Evolutionary conservation across 2,329 filamentous ascomycete species (phyloP), one percentile per base, ranked within the genome.

Genomic region (Westerdykella ornata): DNA sequence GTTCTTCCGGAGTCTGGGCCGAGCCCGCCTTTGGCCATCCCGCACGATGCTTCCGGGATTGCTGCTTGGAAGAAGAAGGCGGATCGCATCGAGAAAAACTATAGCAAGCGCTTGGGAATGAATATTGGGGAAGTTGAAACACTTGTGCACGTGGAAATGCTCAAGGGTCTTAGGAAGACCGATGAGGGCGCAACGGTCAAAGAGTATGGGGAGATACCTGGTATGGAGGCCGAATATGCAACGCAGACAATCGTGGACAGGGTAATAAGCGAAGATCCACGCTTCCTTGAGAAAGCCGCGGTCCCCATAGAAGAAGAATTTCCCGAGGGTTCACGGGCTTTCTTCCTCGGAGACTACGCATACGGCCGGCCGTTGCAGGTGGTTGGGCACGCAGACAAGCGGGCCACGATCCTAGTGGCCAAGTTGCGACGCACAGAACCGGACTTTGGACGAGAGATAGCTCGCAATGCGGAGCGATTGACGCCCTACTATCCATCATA

Each of bases 291-390:
- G 68, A 84, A 82, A 56, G 82, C 77, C 11, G 89, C 92, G n/a
- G 61, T 94, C 4, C 85, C 90, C 1, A 83, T 98, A 26, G 84
- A 89, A 52, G 82, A 96, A 63, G 92, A 98, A 58, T 97, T 96
- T 48, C 89, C 92, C 0, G 68, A 82, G 41, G 83, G 81, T 30
- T 85, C 87, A 1, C 79, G 83, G 42, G 88, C 85, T 1, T 98
- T 98, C 70, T 97, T 95, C 72, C 72, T 98, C 2, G 92, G 92
- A 35, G 89, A 96, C 29, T 94, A 84, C 68, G 87, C 88, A 39
- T 97, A 94, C 56, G 92, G 92, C 13, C 80, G 89, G 29, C 90
- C 92, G 3, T 71, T 95, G n/a, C 82, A 92, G 62, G 81, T 98
- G 16, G 77, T 78, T 17, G 80, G 79, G 1, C 87, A 97, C 58